Conservation (phyloP, 331 rosid genomes). For the Telfairia occidentalis region DNA sequence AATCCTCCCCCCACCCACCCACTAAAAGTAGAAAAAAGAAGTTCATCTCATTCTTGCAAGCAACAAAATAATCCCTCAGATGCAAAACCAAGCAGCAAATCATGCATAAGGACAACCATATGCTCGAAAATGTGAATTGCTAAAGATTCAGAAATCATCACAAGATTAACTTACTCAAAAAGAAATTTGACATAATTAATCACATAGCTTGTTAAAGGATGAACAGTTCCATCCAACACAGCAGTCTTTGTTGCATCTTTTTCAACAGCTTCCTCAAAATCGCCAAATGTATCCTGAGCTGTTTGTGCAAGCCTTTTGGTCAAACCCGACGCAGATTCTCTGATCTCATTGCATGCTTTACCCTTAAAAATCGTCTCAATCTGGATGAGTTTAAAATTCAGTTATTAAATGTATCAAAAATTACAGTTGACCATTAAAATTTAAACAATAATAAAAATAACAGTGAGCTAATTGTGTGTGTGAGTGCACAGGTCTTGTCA, state of each 20-base stretch:
- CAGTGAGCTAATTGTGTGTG: background rate
- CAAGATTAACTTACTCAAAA: slow-evolving; percentile 63
- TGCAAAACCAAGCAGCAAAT: background rate
- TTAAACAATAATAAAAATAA: background rate
- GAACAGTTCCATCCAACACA: slow-evolving; percentile 95
- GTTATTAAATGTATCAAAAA: slow-evolving; percentile 7
- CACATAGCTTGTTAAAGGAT: slow-evolving; percentile 96
- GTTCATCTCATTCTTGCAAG: background rate
- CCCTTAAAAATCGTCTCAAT: slow-evolving; percentile 75
- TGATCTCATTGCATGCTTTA: slow-evolving; percentile 65
- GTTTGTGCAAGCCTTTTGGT: slow-evolving; percentile 92
- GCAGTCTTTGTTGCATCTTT: slow-evolving; percentile 98
- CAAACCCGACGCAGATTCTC: slow-evolving; percentile 73
- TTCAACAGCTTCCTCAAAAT: slow-evolving; percentile 99
- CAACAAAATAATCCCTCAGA: background rate
- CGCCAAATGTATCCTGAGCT: slow-evolving; percentile 91
- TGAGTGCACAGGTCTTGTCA: background rate
- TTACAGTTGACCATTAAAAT: background rate
- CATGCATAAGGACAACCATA: background rate
- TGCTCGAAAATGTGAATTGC: background rate
- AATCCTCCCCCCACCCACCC: no score
- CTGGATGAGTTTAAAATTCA: slow-evolving; percentile 30
- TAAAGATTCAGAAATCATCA: background rate
- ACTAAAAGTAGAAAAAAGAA: no score
- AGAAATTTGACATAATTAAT: slow-evolving; percentile 95